A percentile compares a stretch with the other conserved stretches of the same genome.
These are phyloP conservation scores for Tolypocladium guangdongense DNA, from an alignment of 2,329 filamentous ascomycete genomes.

Conservation along the genomic window DNA sequence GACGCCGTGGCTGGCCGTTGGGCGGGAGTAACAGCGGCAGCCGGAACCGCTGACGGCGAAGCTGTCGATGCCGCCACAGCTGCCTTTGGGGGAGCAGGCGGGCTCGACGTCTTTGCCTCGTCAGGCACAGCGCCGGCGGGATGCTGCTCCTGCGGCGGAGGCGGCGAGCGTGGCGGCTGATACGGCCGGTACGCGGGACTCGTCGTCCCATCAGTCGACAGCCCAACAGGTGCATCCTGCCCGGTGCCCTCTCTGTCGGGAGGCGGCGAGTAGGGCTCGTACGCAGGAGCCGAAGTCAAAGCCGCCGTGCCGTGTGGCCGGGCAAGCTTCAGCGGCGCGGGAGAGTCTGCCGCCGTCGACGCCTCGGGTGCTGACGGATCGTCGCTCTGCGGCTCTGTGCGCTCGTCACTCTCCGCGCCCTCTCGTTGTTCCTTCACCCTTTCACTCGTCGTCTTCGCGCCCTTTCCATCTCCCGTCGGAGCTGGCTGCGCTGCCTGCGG, in stretches of 20 bases:
- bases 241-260: background rate
- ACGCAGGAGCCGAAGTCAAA: constrained; percentile 9
- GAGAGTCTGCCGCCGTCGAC: constrained; percentile 7
- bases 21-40: background rate
- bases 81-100: background rate
- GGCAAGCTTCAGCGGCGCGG: constrained; percentile 16
- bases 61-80: background rate
- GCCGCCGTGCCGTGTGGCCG: constrained; percentile 9
- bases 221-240: background rate
- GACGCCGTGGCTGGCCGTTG: background rate
- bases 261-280: constrained; percentile 18
- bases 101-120: background rate
- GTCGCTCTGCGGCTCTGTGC: background rate
- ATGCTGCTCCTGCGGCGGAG: constrained; percentile 6
- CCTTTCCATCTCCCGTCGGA: background rate
- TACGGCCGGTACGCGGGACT: constrained; percentile 18
- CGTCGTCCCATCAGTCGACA: constrained; percentile 3
- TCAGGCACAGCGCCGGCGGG: background rate
- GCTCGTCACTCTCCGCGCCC: background rate
- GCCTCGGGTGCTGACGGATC: background rate
- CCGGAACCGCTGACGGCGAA: background rate
- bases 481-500: background rate
- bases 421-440: background rate
- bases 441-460: background rate
- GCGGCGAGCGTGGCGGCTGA: constrained; percentile 11